Evolutionary conservation across 345 rosid genomes (phyloP).

Genomic region (Cardamine chenopodiifolia): DNA sequence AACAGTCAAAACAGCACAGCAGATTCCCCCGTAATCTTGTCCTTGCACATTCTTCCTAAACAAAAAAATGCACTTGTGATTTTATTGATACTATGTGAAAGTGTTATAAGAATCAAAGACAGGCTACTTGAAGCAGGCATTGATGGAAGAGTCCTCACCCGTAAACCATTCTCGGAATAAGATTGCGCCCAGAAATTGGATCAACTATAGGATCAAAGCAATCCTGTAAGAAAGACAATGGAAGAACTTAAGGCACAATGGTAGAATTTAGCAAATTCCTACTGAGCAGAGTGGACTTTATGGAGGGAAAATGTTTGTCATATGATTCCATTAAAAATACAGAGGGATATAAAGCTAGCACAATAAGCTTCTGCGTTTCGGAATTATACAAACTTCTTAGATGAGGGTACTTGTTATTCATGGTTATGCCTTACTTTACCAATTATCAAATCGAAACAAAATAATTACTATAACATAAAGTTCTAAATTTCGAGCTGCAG

Average conservation of each 20-base stretch:
- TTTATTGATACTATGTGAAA: constrained; percentile 3
- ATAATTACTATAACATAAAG: not conserved
- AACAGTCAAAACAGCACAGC: constrained; percentile 79
- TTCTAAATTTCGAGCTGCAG: not conserved
- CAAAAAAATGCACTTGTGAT: not conserved
- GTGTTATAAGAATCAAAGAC: constrained; percentile 3
- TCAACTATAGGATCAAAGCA: constrained; percentile 89
- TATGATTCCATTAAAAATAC: constrained; percentile 10
- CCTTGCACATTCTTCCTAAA: constrained; percentile 70
- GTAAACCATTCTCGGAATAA: constrained; percentile 87
- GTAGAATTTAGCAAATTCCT: constrained; percentile 5
- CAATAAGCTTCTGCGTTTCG: constrained; percentile 9
- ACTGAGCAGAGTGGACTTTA: not conserved
- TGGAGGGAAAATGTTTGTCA: constrained; percentile 6
- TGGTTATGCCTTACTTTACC: constrained; percentile 16
- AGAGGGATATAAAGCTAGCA: constrained; percentile 11
- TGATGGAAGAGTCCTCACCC: constrained; percentile 62
- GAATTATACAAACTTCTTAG: not conserved
- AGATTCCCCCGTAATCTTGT: constrained; percentile 90
- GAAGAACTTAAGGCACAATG: constrained; percentile 6
- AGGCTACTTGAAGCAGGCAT: constrained; percentile 11
- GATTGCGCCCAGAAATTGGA: constrained; percentile 70
- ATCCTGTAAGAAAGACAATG: constrained; percentile 55
- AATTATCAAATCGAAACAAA: constrained; percentile 20
- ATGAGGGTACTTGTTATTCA: constrained; percentile 6